phyloP scores from a whole-genome alignment of 257 asterid species.

The Lithospermum erythrorhizon region DNA sequence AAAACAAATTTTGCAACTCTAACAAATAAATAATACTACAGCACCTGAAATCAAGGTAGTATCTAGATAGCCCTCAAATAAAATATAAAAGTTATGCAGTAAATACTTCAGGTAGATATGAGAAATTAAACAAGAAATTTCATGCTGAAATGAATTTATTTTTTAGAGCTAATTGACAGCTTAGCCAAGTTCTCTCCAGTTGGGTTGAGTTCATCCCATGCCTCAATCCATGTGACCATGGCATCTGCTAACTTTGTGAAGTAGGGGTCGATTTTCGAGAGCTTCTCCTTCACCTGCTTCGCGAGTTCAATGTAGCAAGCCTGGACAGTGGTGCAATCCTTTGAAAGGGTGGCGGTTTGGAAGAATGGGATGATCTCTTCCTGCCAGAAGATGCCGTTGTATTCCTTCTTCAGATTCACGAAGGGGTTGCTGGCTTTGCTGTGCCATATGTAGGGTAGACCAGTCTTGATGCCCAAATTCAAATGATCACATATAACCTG shows the following conservation, averaged over 20 bases:
- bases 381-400: conserved; percentile 79
- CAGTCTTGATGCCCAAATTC: conserved; percentile 61
- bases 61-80: no score
- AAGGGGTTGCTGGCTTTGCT: conserved; percentile 91
- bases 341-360: conserved; percentile 37
- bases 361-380: conserved; percentile 69
- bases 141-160: conserved; percentile 20
- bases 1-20: no score
- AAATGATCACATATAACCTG: conserved; percentile 74
- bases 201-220: conserved; percentile 88
- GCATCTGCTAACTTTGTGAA: conserved; percentile 66
- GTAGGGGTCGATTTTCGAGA: conserved; percentile 41
- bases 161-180: conserved; percentile 22
- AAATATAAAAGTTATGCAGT: background rate
- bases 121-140: no score
- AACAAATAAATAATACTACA: no score
- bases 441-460: conserved; percentile 79
- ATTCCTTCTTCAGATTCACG: conserved; percentile 71
- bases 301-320: conserved; percentile 59
- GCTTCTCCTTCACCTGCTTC: conserved; percentile 56
- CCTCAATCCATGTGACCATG: conserved; percentile 79
- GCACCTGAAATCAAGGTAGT: no score
- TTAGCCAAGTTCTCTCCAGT: conserved; percentile 24
- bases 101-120: background rate
- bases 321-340: conserved; percentile 60